Conservation (phyloP, 2,329 filamentous ascomycete species). For the Exophiala spinifera region DNA sequence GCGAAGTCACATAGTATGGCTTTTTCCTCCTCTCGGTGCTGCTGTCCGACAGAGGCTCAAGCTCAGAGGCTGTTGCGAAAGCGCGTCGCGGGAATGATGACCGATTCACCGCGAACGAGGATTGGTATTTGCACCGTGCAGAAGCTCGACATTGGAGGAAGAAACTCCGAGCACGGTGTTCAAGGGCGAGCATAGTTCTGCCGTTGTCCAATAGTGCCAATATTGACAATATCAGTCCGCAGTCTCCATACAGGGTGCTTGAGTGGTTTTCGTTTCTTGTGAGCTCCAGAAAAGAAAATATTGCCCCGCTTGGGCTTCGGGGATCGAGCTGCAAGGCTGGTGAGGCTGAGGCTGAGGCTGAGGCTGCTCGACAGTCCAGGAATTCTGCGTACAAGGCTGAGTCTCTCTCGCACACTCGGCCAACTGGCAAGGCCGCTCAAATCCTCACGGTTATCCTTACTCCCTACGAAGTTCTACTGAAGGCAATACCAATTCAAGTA, state of each 20-base stretch:
- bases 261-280: neutral
- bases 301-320: neutral
- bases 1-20: constrained; percentile 92
- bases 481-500: too few species aligned
- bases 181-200: constrained; percentile 14
- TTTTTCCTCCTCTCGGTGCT: constrained; percentile 48
- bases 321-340: neutral
- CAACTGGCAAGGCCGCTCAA: too few species aligned
- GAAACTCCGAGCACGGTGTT: constrained; percentile 22
- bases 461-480: too few species aligned
- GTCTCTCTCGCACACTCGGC: too few species aligned
- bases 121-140: constrained; percentile 5
- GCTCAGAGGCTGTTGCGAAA: constrained; percentile 9
- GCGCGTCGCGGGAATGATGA: constrained; percentile 6
- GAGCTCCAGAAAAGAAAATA: neutral
- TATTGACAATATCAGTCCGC: too few species aligned
- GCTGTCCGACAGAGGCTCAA: neutral
- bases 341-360: too few species aligned
- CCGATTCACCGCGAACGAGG: neutral
- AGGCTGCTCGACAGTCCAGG: too few species aligned
- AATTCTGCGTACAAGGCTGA: too few species aligned
- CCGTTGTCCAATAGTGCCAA: too few species aligned
- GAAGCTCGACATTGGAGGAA: constrained; percentile 24
- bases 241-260: too few species aligned
- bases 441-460: too few species aligned